Percentiles rank a stretch among this genome's conserved stretches.
Evolutionary conservation across 2,329 filamentous ascomycete genomes (phyloP).

Genomic region (Trichoderma harzianum): DNA sequence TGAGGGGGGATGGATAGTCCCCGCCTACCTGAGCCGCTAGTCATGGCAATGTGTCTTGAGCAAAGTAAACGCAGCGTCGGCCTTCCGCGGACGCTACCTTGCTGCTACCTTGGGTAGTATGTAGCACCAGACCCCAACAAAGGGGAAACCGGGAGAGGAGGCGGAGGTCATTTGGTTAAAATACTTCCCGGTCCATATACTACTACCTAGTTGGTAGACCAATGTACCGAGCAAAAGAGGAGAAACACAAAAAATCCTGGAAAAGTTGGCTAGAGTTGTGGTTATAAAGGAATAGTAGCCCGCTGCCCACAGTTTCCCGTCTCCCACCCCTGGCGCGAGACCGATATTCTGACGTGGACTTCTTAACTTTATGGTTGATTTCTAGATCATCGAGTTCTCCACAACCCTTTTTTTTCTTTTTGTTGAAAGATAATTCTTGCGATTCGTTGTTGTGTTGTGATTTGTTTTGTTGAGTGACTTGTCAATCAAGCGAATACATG

Average conservation of each 20-base stretch:
- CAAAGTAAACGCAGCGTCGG: neutral
- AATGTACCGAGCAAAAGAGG: neutral
- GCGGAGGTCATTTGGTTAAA: too few relatives aligned
- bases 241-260: neutral
- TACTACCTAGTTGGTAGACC: neutral
- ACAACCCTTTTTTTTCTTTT: neutral
- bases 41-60: neutral
- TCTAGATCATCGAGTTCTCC: neutral
- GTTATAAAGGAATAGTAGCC: neutral
- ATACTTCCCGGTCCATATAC: neutral
- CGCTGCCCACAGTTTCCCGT: neutral
- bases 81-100: neutral
- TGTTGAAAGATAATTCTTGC: neutral
- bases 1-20: neutral
- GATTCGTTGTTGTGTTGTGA: neutral
- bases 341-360: neutral
- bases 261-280: neutral
- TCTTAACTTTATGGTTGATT: neutral
- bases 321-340: neutral
- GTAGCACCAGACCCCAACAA: neutral
- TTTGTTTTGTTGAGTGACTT: neutral
- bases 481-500: neutral
- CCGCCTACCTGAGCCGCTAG: neutral
- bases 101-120: neutral
- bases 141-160: neutral